phyloP scores from a whole-genome alignment of 2,329 filamentous ascomycete species.

The Exserohilum turcica region DNA sequence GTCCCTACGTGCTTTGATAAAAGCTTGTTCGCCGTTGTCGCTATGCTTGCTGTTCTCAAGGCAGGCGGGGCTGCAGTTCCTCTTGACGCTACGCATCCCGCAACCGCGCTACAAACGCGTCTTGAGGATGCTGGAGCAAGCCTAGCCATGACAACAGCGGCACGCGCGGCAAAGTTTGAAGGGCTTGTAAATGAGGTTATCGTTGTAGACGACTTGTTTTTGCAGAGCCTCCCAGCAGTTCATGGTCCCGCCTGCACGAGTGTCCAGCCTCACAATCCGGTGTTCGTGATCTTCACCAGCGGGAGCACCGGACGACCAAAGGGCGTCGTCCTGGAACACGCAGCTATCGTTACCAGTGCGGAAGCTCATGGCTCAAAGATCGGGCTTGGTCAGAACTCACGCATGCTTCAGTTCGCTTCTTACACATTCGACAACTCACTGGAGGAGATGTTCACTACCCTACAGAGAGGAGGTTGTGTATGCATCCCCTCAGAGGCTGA shows the following conservation, averaged over 20 bases:
- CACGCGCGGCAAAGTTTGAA: conserved; percentile 48
- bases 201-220: conserved; percentile 35
- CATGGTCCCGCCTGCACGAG: conserved; percentile 22
- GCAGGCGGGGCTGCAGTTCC: conserved; percentile 45
- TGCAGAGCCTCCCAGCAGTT: conserved; percentile 40
- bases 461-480: conserved; percentile 57
- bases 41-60: conserved; percentile 48
- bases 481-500: conserved; percentile 62
- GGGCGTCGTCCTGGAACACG: conserved; percentile 42
- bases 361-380: conserved; percentile 38
- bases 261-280: conserved; percentile 34
- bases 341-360: conserved; percentile 39
- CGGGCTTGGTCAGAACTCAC: conserved; percentile 27
- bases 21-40: conserved; percentile 43
- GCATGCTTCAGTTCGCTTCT: conserved; percentile 49
- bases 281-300: conserved; percentile 43
- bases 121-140: conserved; percentile 48
- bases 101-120: conserved; percentile 46
- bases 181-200: conserved; percentile 50
- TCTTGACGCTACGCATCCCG: conserved; percentile 46
- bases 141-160: conserved; percentile 48
- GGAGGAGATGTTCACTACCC: conserved; percentile 60
- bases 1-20: conserved; percentile 50
- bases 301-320: conserved; percentile 43
- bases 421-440: conserved; percentile 63